Conservation (phyloP, 345 rosid species). For the Brassica incana region DNA sequence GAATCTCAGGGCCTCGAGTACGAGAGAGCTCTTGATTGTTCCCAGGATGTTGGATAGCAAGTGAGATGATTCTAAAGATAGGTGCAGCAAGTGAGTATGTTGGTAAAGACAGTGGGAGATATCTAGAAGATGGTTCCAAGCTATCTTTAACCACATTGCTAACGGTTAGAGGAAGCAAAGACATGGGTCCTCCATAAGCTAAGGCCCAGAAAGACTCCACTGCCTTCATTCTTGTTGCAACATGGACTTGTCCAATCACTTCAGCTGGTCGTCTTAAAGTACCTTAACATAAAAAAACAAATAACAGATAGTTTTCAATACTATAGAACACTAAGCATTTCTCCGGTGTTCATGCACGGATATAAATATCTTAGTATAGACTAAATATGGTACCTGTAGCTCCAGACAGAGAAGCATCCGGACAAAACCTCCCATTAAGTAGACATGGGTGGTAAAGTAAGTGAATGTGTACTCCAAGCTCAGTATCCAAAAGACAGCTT, state of each 20-base stretch:
- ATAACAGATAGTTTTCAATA: too few species aligned
- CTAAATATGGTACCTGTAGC: constrained; percentile 63
- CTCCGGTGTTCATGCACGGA: neutral
- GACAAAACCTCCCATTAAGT: constrained; percentile 89
- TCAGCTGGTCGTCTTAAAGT: constrained; percentile 82
- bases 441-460: constrained; percentile 86
- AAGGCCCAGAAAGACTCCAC: constrained; percentile 93
- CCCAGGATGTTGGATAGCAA: constrained; percentile 76
- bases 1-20: constrained; percentile 76
- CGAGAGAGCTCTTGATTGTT: constrained; percentile 82
- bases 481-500: constrained; percentile 76
- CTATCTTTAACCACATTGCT: constrained; percentile 62
- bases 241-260: constrained; percentile 96
- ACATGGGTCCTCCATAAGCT: constrained; percentile 96
- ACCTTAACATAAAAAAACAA: constrained; percentile 46
- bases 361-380: neutral
- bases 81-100: constrained; percentile 82
- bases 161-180: constrained; percentile 81
- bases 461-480: constrained; percentile 77
- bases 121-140: constrained; percentile 61
- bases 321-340: too few species aligned
- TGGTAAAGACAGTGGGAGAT: constrained; percentile 50
- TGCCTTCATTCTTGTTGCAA: constrained; percentile 80
- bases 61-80: constrained; percentile 72
- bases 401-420: constrained; percentile 90